Conservation (phyloP, 1,284 basidiomycete species). For the Cutaneotrichosporon mucoides region DNA sequence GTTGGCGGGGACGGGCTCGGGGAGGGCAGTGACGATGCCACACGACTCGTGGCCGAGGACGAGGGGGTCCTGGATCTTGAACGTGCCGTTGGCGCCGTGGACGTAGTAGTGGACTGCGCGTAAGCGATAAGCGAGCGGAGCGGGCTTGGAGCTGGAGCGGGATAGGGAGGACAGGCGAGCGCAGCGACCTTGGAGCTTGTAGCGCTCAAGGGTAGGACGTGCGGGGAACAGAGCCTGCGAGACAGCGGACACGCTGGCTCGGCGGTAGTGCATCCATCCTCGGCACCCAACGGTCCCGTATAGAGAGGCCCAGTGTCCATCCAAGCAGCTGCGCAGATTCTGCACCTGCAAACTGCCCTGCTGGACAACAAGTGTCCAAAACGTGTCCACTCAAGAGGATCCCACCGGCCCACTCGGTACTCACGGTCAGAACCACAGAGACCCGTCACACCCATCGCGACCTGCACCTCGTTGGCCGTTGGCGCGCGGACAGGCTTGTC, state of each 20-base stretch:
- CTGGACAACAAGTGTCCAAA: too few species aligned
- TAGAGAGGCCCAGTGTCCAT: too few species aligned
- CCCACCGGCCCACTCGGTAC: too few species aligned
- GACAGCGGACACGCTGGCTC: too few species aligned
- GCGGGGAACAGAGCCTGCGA: too few species aligned
- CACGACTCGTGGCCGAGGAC: constrained; percentile 90
- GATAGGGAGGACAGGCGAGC: not conserved
- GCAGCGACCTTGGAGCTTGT: too few species aligned
- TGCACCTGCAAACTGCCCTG: too few species aligned
- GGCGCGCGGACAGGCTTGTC: constrained; percentile 40
- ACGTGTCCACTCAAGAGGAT: too few species aligned
- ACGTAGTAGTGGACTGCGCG: constrained; percentile 77
- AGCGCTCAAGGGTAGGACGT: too few species aligned
- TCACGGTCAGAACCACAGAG: constrained; percentile 85
- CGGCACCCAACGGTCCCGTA: too few species aligned
- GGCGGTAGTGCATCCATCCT: too few species aligned
- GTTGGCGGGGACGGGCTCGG: constrained; percentile 26
- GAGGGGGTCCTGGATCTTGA: constrained; percentile 72
- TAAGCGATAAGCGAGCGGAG: not conserved
- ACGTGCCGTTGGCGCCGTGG: constrained; percentile 86
- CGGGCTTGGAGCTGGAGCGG: not conserved
- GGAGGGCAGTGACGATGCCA: constrained; percentile 56
- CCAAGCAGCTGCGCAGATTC: too few species aligned
- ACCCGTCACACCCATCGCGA: constrained; percentile 68
- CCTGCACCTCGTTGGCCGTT: constrained; percentile 45